phyloP scores from a whole-genome alignment of 345 rosid genomes.

The Iberis pinnata region DNA sequence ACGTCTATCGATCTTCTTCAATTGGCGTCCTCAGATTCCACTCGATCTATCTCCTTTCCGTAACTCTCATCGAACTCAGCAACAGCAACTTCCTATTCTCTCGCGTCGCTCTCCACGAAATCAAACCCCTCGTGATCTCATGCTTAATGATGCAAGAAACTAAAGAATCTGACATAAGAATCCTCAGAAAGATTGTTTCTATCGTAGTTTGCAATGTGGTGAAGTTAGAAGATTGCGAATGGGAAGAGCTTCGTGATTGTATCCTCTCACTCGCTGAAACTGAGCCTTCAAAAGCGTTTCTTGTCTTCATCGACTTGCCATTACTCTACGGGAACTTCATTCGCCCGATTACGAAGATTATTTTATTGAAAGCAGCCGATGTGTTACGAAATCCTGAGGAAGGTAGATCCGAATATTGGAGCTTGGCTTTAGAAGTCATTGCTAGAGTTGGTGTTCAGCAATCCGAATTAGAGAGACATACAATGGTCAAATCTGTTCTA shows the following conservation, averaged over 20 bases:
- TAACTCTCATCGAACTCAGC: background rate
- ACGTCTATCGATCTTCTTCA: background rate
- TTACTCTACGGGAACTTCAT: background rate
- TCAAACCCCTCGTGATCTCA: constrained; percentile 11
- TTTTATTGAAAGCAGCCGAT: background rate
- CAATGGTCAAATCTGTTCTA: background rate
- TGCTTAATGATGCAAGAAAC: background rate
- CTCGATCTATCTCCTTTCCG: background rate
- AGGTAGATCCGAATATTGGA: background rate
- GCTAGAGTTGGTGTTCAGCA: constrained; percentile 4
- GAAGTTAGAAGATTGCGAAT: background rate
- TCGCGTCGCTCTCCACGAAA: background rate
- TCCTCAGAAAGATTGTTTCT: background rate
- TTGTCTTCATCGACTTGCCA: constrained; percentile 11
- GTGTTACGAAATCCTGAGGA: background rate
- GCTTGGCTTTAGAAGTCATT: background rate
- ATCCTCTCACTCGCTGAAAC: background rate
- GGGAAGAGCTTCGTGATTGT: constrained; percentile 24
- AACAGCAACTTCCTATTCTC: background rate
- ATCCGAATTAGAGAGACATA: background rate
- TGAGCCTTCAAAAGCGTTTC: background rate
- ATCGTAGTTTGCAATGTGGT: background rate
- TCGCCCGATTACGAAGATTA: background rate
- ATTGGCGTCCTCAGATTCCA: background rate
- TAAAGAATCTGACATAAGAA: background rate